Conservation (phyloP, 768 basidiomycete species). For the Mycena vulgaris region DNA sequence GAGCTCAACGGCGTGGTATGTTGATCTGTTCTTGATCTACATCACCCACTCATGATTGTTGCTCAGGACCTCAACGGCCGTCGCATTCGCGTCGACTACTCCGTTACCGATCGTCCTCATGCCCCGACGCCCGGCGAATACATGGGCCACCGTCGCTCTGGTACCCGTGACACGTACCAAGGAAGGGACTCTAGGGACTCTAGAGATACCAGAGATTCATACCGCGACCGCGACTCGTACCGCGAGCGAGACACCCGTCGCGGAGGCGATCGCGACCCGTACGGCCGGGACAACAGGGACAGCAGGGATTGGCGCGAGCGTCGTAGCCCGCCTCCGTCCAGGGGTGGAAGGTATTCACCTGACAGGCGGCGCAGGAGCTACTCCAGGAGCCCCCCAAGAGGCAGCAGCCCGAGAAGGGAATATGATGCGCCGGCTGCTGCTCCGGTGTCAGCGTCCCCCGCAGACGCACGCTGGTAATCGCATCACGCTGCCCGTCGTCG, state of each 20-base stretch:
- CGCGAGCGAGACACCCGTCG: conserved; percentile 67
- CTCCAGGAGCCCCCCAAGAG: conserved; percentile 85
- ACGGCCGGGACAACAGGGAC: conserved; percentile 80
- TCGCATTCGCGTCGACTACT: conserved; percentile 97
- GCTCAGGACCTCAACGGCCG: conserved; percentile 93
- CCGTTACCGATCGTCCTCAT: conserved; percentile 94
- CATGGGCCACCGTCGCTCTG: conserved; percentile 89
- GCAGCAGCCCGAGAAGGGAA: conserved; percentile 69
- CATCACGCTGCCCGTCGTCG: conserved; percentile 45
- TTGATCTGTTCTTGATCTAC: conserved; percentile 14
- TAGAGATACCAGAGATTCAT: conserved; percentile 56
- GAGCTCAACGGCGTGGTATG: conserved; percentile 93
- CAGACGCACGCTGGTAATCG: conserved; percentile 72
- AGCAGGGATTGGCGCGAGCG: conserved; percentile 85
- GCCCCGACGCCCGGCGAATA: conserved; percentile 98
- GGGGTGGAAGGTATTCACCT: conserved; percentile 81
- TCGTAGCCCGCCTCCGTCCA: conserved; percentile 77
- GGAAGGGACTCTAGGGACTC: conserved; percentile 59
- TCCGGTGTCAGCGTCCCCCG: conserved; percentile 52
- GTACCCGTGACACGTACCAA: conserved; percentile 56
- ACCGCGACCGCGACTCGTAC: conserved; percentile 44
- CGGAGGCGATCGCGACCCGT: conserved; percentile 71
- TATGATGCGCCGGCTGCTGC: conserved; percentile 54
- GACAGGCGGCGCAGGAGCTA: conserved; percentile 84
- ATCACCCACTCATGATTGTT: conserved; percentile 21